Evolutionary conservation across 2,329 filamentous ascomycete species (phyloP).

Genomic region (Fonsecaea pugnacius): DNA sequence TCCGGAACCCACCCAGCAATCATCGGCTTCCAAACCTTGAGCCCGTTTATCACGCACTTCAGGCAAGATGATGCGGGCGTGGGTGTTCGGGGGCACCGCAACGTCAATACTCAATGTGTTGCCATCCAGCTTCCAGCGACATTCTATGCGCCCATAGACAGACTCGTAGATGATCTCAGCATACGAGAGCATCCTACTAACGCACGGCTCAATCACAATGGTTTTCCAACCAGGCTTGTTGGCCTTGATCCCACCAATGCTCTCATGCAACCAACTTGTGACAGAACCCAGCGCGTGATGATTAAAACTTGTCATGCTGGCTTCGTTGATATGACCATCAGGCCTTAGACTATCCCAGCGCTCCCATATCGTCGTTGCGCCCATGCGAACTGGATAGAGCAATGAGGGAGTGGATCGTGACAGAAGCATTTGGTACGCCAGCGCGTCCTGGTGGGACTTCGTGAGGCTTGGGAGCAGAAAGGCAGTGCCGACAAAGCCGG

Average conservation of each 20-base stretch:
- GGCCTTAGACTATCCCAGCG: slow-evolving; percentile 50
- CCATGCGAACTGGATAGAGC: slow-evolving; percentile 49
- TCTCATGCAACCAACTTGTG: slow-evolving; percentile 46
- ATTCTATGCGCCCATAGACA: slow-evolving; percentile 41
- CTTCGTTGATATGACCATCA: slow-evolving; percentile 46
- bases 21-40: neutral
- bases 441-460: slow-evolving; percentile 32
- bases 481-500: slow-evolving; percentile 45
- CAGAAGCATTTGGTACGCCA: slow-evolving; percentile 49
- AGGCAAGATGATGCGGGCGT: neutral
- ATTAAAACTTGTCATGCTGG: slow-evolving; percentile 51
- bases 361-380: slow-evolving; percentile 52
- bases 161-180: slow-evolving; percentile 42
- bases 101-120: neutral
- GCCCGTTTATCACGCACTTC: neutral
- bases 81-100: neutral
- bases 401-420: slow-evolving; percentile 45
- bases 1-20: neutral
- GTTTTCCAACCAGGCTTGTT: slow-evolving; percentile 42
- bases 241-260: slow-evolving; percentile 41
- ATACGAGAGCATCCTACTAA: slow-evolving; percentile 40
- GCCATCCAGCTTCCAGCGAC: slow-evolving; percentile 29
- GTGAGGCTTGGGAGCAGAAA: slow-evolving; percentile 41
- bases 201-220: slow-evolving; percentile 40
- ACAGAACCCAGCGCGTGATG: slow-evolving; percentile 50